Conservation (phyloP, 768 basidiomycete species). For the Rhodotorula taiwanensis region DNA sequence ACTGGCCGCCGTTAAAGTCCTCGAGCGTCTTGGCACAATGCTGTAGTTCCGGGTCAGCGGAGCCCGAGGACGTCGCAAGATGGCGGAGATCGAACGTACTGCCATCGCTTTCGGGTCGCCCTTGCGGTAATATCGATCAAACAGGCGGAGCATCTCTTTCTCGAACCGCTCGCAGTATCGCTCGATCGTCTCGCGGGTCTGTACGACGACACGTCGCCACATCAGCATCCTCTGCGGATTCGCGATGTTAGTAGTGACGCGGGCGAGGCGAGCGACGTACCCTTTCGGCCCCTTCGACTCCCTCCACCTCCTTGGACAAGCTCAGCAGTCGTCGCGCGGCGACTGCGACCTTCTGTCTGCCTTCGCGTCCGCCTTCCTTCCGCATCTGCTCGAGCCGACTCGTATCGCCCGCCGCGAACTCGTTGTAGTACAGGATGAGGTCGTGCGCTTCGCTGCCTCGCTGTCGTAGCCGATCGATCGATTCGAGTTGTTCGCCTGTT, state of each 20-base stretch:
- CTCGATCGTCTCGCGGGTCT: conserved; percentile 88
- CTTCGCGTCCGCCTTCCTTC: conserved; percentile 77
- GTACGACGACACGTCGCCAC: background rate
- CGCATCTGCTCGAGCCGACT: conserved; percentile 62
- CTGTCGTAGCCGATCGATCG: conserved; percentile 82
- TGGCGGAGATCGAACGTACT: conserved; percentile 52
- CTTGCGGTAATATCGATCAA: conserved; percentile 90
- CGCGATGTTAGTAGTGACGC: background rate
- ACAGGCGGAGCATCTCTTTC: conserved; percentile 93
- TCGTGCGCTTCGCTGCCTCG: conserved; percentile 91
- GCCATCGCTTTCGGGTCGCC: conserved; percentile 99
- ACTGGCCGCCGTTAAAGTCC: conserved; percentile 95
- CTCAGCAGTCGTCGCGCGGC: conserved; percentile 74
- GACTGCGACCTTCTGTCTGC: conserved; percentile 78
- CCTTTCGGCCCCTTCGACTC: conserved; percentile 72
- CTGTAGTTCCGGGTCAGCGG: conserved; percentile 47
- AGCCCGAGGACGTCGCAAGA: background rate
- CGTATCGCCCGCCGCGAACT: conserved; percentile 76
- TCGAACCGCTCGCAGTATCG: conserved; percentile 98
- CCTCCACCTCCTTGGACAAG: conserved; percentile 81
- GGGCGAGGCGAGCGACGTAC: conserved; percentile 46
- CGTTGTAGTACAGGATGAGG: conserved; percentile 86
- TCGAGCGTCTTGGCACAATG: conserved; percentile 94
- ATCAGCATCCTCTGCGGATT: background rate
- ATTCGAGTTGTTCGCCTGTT: conserved; percentile 91